These are phyloP conservation scores for Neohortaea acidophila DNA, from an alignment of 495 filamentous ascomycete species.

Conservation along the genomic window DNA sequence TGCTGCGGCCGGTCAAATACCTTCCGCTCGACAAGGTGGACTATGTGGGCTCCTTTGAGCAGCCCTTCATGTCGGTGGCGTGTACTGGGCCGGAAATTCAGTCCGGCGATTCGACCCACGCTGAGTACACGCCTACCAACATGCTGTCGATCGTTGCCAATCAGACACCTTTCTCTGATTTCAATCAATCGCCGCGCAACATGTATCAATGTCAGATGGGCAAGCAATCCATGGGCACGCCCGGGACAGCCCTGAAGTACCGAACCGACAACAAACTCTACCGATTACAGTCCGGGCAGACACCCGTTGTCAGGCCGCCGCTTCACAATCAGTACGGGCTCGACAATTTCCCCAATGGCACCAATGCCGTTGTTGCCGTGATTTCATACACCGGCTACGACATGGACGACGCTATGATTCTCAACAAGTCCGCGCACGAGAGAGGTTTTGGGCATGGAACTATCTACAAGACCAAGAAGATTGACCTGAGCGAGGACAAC, in stretches of 20 bases:
- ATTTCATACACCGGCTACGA: slow-evolving; percentile 98
- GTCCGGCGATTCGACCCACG: slow-evolving; percentile 78
- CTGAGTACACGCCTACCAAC: slow-evolving; percentile 89
- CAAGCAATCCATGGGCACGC: slow-evolving; percentile 98
- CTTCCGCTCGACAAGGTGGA: slow-evolving; percentile 71
- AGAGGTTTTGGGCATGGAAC: slow-evolving; percentile 93
- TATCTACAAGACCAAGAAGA: slow-evolving; percentile 92
- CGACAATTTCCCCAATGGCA: slow-evolving; percentile 98
- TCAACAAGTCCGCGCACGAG: slow-evolving; percentile 95
- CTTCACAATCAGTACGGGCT: slow-evolving; percentile 91
- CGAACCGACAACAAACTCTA: slow-evolving; percentile 97
- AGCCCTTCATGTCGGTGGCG: slow-evolving; percentile 97
- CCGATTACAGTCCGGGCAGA: slow-evolving; percentile 87
- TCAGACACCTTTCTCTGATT: slow-evolving; percentile 97
- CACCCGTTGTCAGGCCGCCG: slow-evolving; percentile 79
- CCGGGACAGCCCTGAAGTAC: slow-evolving; percentile 68
- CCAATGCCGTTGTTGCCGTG: slow-evolving; percentile 89
- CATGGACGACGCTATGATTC: slow-evolving; percentile 99
- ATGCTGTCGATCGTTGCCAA: slow-evolving; percentile 96
- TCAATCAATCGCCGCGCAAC: slow-evolving; percentile 96
- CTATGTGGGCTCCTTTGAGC: slow-evolving; percentile 81
- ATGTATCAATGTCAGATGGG: slow-evolving; percentile 99
- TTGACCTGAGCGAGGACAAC: slow-evolving; percentile 55
- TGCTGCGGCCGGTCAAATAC: slow-evolving; percentile 87
- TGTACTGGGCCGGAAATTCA: slow-evolving; percentile 68